Evolutionary conservation across 2,329 filamentous ascomycete genomes (phyloP), one percentile per base, ranked within the genome.

Genomic region (Tolypocladium album): DNA sequence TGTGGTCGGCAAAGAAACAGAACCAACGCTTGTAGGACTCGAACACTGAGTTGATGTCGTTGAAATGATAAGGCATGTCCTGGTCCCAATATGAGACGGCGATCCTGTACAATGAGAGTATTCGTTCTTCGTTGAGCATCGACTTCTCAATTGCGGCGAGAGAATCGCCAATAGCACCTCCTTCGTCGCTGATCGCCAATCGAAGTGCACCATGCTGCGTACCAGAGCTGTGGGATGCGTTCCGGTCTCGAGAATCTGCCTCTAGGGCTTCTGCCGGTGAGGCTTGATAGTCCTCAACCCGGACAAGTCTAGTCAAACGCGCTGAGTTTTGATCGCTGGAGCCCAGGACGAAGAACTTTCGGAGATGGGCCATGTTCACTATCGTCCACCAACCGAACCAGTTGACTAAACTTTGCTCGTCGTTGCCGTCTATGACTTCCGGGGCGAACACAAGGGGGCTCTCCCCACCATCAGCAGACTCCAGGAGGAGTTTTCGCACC

Each of bases 311-410:
- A 45, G 63, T 66, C 63, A 71, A 59, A 39, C 68, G 67, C 17
- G 22, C 56, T 20, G 57, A 22, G 15, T 62, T 62, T 11, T 64
- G 58, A 13, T 63, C 57, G 31, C 66, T 65, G 0, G 82, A 82
- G 3, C 83, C 84, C 5, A 87, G 59, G 3, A 87, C 79, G 22
- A 74, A 72, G 64, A 87, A 86, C 43, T 76, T 79, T 39, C 82
- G 78, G 65, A 78, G 82, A 47, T 71, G 70, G 60, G 84, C 78
- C 42, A 83, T 66, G 38, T 79, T 77, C 59, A 69, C 61, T 39
- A 75, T 71, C 0, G 82, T 75, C 84, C 84, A 87, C 69, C 76
- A 81, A 1, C 80, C 82, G 67, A 86, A 87, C 80, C 82, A 86
- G 62, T 85, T 83, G 12, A 87, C 77, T 36, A 88, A 71, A 60